Base-by-base conservation (phyloP, 768 basidiomycete species). In the Rossbeevera mucosa region DNA sequence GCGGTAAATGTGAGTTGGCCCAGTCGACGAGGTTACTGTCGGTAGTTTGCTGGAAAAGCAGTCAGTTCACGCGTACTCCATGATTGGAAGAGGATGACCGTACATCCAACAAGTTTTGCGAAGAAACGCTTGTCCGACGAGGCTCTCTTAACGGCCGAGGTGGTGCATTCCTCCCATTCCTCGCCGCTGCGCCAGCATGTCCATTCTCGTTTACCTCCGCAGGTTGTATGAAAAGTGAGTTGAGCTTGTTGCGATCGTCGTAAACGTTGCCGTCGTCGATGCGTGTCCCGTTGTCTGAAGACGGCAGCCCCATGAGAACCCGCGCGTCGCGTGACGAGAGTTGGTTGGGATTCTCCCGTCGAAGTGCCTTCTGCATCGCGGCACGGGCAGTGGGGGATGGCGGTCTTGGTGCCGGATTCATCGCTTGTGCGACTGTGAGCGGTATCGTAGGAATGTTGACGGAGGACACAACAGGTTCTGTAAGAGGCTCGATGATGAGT, bases 361-460 rank as follows among this genome's bases (percentile, higher is more conserved):
- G 82, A 45, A 90, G 74, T 0, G 93, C 91, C 40, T 85, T 83
- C 68, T 97, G 94, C 0, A 88, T 91, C 1, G 93, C 92, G 18
- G 82, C 91, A 14, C 92, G 84, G 13, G 88, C 86, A 0, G 82
- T 77, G 0, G 96, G 96, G 0, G 94, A 95, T 1, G 96, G 95
- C 0, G 96, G 96, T 12, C 95, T 81, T 7, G 94, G 94, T 0
- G 90, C 88, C 2, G 95, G 94, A 62, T 91, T 92, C 93, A 98
- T 92, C 2, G 94, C 84, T 72, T 98, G 94, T 0, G 96, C 96
- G 12, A 96, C 91, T 21, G 87, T 82, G 38, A 99, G 77, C 0
- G 95, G 92, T 56, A 98, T 97, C 1, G 95, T 98, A 1, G 94
- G 91, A 47, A 98, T 91, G 62, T 96, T 96, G 73, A 90, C 91